phyloP scores from a whole-genome alignment of 2,329 filamentous ascomycete species.

The Xylaria sp. region DNA sequence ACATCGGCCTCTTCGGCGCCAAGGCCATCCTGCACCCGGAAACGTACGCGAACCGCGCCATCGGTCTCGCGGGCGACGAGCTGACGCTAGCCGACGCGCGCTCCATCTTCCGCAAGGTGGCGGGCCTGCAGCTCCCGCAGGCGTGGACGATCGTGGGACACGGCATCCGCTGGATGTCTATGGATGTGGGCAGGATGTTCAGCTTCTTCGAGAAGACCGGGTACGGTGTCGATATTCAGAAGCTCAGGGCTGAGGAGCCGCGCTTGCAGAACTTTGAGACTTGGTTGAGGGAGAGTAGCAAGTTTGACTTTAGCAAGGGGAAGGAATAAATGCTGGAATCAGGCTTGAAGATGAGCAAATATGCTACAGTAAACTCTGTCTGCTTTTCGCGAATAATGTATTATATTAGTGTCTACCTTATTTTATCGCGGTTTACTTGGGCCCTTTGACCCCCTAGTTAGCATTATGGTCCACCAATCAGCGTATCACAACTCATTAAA shows the following conservation, averaged over 20 bases:
- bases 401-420: neutral
- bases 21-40: slow-evolving; percentile 45
- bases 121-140: slow-evolving; percentile 47
- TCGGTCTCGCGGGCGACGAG: slow-evolving; percentile 51
- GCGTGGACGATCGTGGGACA: slow-evolving; percentile 47
- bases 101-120: slow-evolving; percentile 43
- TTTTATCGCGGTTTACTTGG: neutral
- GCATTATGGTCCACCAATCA: neutral
- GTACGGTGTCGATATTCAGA: slow-evolving; percentile 53
- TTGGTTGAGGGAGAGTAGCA: slow-evolving; percentile 52
- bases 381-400: neutral
- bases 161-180: slow-evolving; percentile 44
- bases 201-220: slow-evolving; percentile 52
- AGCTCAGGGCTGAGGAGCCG: slow-evolving; percentile 45
- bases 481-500: neutral
- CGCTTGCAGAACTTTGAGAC: slow-evolving; percentile 50
- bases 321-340: neutral
- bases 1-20: slow-evolving; percentile 53
- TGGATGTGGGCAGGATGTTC: slow-evolving; percentile 51
- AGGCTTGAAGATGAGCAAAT: neutral
- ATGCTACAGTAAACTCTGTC: neutral
- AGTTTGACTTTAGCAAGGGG: slow-evolving; percentile 36
- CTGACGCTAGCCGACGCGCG: slow-evolving; percentile 49
- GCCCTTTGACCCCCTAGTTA: neutral
- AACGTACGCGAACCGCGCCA: slow-evolving; percentile 46